Evolutionary conservation across 108 stramenopile genomes (phyloP).

Genomic region (Parietichytrium sp.): DNA sequence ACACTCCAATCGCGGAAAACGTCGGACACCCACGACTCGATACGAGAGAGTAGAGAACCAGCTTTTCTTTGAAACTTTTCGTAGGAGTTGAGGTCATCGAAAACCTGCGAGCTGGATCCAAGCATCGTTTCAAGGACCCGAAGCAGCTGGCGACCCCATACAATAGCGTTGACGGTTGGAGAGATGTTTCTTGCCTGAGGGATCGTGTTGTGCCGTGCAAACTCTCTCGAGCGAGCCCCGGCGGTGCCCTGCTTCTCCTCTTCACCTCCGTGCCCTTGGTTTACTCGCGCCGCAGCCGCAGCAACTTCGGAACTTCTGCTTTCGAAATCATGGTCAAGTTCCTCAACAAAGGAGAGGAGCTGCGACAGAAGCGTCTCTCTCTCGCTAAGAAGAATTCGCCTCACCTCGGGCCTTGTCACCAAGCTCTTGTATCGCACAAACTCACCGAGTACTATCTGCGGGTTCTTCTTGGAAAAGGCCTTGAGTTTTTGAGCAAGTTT

Average conservation of each 20-base stretch:
- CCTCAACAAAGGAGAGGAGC: background rate
- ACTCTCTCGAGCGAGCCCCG: no score
- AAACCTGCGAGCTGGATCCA: background rate
- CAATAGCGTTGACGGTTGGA: background rate
- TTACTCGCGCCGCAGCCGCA: no score
- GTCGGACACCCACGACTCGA: constrained; percentile 18
- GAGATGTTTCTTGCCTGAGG: no score
- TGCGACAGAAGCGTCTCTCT: background rate
- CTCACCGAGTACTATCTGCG: no score
- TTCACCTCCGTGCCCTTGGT: no score
- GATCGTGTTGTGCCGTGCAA: no score
- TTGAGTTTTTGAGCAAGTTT: no score
- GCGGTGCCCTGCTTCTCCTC: no score
- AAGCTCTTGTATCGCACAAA: background rate
- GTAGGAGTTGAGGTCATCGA: background rate
- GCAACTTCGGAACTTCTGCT: no score
- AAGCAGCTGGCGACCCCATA: constrained; percentile 16
- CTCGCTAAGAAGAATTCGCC: background rate
- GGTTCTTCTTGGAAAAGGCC: no score
- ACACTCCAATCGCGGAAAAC: constrained; percentile 28
- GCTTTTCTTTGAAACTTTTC: background rate
- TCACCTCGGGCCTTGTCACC: background rate
- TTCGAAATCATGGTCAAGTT: constrained; percentile 10
- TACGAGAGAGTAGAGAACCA: background rate
- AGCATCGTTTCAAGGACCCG: background rate